Base-by-base conservation (phyloP, 1,139 yeast genomes). In the Nadsonia starkeyi-henricii region DNA sequence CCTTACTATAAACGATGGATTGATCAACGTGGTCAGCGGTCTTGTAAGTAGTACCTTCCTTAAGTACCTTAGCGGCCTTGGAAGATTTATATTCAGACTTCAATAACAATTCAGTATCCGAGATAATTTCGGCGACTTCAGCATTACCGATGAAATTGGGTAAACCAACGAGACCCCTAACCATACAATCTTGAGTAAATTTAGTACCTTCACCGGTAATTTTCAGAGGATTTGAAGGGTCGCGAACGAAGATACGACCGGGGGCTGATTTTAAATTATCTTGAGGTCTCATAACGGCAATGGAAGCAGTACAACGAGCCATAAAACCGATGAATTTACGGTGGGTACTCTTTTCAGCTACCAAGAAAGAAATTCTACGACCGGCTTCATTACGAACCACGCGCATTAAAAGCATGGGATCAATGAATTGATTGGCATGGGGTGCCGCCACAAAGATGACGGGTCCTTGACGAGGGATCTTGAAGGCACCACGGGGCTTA, bases 361-460 rank as follows among this genome's bases (percentile, higher is more conserved):
- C 83, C 55, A 89, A 70, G 59, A 89, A 89, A 23, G 95, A 83
- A 30, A 89, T 76, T 48, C 96, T 70, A 54, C 95, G 72, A 28
- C 78, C 74, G 3, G 84, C 78, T 54, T 81, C 85, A 49, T 73
- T 72, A 55, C 79, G 78, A 36, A 86, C 88, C 61, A 84, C 93
- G 48, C 83, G 81, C 85, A 85, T 79, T 49, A 91, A 71, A 48
- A 88, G 74, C 50, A 86, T 73, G 0, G 96, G 96, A 61, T 91
- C 98, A 41, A 89, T 93, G 58, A 91, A 91, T 64, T 89, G 98
- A 65, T 89, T 91, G 37, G 96, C 95, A 68, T 89, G 98, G 8
- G 97, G 97, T 8, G 96, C 98, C 1, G 93, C 97, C 44, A 91
- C 97, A 61, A 91, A 85, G 50, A 91, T 88, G 20, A 88, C 79